Evolutionary conservation across 129 eudicot species (phyloP), one percentile per base, ranked within the genome.

Genomic region (Flaveria linearis): DNA sequence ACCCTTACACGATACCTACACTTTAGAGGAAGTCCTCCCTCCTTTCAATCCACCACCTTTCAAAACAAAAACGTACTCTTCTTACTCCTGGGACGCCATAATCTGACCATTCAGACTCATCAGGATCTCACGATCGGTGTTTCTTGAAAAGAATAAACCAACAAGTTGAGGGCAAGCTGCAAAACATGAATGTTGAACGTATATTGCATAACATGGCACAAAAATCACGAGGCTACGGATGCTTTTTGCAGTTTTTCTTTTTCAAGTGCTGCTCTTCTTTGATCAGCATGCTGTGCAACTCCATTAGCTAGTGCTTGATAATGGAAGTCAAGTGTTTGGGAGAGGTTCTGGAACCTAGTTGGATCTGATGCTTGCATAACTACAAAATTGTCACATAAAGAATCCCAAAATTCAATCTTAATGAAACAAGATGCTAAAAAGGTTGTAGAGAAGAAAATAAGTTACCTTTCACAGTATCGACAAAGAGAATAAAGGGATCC

Each of bases 271-370:
- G 72, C 86, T 84, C 89, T 77, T 81, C 98, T 90, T 62, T 79
- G 92, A 42, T 86, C 97, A 84, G 98, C 98, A 81, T 93, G 98
- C 84, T 82, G 89, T 66, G 96, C 96, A 82, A 93, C 87, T 45
- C 92, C 96, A 74, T 90, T 88, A 53, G 98, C 98, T n/a, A 88
- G 83, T 53, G 97, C 90, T 68, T 93, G 98, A 78, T 85, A 85
- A 73, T 70, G 95, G 64, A 88, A 88, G 69, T 93, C 98, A 1
- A 93, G 96, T 7, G 91, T 82, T 81, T 88, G 96, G 0, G 92
- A 79, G 72, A 93, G 88, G 71, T 82, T 93, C 84, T 90, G 96
- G 79, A 93, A 93, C 83, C 96, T 90, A 65, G 84, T 14, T 43
- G 92, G 80, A 78, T 90, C 88, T 14, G 97, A 85, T 30, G 82